Percentiles rank a stretch among this genome's conserved stretches.
Conservation (phyloP, 495 filamentous ascomycete genomes). For the Penicillium waksmanii region DNA sequence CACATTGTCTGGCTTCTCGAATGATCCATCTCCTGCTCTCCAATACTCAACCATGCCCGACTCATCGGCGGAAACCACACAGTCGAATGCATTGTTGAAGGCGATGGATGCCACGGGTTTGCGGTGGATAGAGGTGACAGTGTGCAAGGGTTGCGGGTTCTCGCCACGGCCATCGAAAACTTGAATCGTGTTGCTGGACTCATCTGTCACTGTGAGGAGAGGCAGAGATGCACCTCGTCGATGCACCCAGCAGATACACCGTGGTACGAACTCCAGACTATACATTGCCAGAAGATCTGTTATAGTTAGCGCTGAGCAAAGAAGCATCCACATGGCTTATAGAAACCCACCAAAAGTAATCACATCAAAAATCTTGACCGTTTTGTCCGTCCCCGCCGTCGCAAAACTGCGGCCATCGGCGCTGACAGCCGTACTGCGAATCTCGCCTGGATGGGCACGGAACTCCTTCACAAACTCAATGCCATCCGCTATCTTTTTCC, state of each 20-base stretch:
- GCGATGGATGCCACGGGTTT: conserved; percentile 79
- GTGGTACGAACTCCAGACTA: conserved; percentile 71
- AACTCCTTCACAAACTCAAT: conserved; percentile 99
- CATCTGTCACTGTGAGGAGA: conserved; percentile 86
- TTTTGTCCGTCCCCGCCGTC: conserved; percentile 82
- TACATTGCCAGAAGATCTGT: conserved; percentile 81
- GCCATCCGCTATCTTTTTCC: conserved; percentile 91
- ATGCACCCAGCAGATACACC: conserved; percentile 91
- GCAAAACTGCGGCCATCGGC: conserved; percentile 93
- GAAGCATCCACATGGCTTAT: neutral
- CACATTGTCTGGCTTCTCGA: conserved; percentile 90
- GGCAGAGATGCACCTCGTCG: conserved; percentile 84
- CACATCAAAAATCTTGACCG: conserved; percentile 95
- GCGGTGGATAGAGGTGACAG: conserved; percentile 73
- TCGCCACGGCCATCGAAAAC: conserved; percentile 93
- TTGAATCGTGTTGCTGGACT: conserved; percentile 67
- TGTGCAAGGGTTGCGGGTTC: conserved; percentile 71
- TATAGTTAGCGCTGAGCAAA: conserved; percentile 18
- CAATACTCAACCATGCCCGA: conserved; percentile 98
- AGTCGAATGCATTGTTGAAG: conserved; percentile 88
- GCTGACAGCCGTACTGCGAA: conserved; percentile 79
- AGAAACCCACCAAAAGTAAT: conserved; percentile 73
- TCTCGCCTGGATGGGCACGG: conserved; percentile 83
- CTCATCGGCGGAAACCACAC: conserved; percentile 86
- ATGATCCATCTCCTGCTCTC: conserved; percentile 70